Base-by-base conservation (phyloP, 1,284 basidiomycete genomes). In the Leccinum pachyderme region DNA sequence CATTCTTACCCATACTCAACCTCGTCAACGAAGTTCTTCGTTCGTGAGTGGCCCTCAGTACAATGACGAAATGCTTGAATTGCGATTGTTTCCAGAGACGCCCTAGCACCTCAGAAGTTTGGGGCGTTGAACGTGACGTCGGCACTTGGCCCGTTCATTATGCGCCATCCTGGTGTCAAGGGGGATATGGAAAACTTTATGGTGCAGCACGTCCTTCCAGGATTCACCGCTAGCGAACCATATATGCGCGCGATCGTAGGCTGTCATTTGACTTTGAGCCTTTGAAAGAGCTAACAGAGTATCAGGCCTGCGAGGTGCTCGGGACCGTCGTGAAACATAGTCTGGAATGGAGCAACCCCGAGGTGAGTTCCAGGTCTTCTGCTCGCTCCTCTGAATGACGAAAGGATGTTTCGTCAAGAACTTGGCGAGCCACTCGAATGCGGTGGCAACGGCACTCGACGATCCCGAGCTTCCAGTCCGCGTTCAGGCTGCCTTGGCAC, bases 101-200 rank as follows among this genome's bases (percentile, higher is more conserved):
- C 84, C 12, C 63, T 79, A 1, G 67, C 88, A 4, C 73, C 81
- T 18, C 85, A 93, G 60, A 83, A 85, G 43, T 94, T 90, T 63
- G 92, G 91, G 50, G 92, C 89, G 1, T 75, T 94, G 45, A 89
- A 90, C 63, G 91, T 93, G 82, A 85, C 84, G 7, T 81, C 86
- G 24, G 84, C 84, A 0, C 77, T 94, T 4, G 84, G 82, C 1
- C 84, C 84, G 1, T 86, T 87, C 74, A 87, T 91, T 63, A 87
- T 91, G 83, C 80, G 81, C 47, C 87, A 91, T 67, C 89, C 90
- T 8, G 84, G 89, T 37, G 86, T 92, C 56, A 87, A 84, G 63
- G 76, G 76, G 50, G 84, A 80, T 58, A 87, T 94, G 81, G 89
- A 93, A 69, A 77, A 81, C 31, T 92, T 93, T 71, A 73, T 93